Evolutionary conservation across 768 basidiomycete genomes (phyloP).

Genomic region (Russula sp.): DNA sequence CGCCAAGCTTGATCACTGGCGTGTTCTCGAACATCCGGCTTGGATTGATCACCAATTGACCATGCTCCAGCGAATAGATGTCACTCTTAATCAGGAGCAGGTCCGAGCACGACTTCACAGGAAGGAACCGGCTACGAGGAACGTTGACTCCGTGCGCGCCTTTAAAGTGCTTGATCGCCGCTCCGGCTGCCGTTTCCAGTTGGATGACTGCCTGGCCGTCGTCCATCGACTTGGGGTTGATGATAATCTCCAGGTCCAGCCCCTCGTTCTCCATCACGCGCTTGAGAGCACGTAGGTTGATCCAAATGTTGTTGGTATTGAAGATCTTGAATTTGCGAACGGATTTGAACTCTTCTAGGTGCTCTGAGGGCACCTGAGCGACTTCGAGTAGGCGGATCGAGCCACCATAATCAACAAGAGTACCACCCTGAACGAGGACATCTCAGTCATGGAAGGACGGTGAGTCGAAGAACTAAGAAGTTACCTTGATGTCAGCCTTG

Average conservation of each 20-base stretch:
- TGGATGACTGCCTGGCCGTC: constrained; percentile 68
- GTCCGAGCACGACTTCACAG: constrained; percentile 58
- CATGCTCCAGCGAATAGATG: constrained; percentile 65
- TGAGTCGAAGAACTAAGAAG: not conserved
- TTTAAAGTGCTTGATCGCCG: constrained; percentile 67
- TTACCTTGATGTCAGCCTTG: constrained; percentile 66
- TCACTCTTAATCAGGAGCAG: constrained; percentile 63
- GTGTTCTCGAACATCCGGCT: constrained; percentile 53
- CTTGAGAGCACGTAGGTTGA: constrained; percentile 59
- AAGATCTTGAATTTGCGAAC: constrained; percentile 77
- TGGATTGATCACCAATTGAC: constrained; percentile 57
- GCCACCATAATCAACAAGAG: constrained; percentile 65
- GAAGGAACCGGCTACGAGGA: constrained; percentile 65
- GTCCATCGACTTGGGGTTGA: constrained; percentile 65
- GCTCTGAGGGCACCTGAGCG: constrained; percentile 67
- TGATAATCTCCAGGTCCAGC: constrained; percentile 76
- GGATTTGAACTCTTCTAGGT: constrained; percentile 69
- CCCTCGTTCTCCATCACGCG: constrained; percentile 61
- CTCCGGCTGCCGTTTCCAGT: constrained; percentile 73
- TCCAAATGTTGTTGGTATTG: constrained; percentile 67
- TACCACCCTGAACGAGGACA: constrained; percentile 41
- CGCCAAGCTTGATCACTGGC: constrained; percentile 73
- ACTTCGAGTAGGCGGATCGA: constrained; percentile 65
- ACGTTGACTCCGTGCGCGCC: constrained; percentile 68
- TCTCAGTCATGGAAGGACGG: not conserved